Conservation (phyloP, 768 basidiomycete genomes). For the Agrocybe praecox region DNA sequence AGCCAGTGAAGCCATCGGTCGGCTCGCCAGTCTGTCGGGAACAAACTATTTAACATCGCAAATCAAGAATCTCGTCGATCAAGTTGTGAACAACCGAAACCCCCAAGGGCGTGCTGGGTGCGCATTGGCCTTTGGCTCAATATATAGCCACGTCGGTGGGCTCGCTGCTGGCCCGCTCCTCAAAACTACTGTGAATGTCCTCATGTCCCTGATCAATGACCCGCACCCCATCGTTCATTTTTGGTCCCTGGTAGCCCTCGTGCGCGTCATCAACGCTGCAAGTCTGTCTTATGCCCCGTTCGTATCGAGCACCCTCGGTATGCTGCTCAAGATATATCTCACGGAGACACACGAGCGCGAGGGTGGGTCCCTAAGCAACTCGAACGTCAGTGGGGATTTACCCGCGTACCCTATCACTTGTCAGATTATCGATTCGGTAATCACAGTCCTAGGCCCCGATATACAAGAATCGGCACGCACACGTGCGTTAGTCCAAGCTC, state of each 20-base stretch:
- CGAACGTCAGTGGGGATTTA: conserved; percentile 87
- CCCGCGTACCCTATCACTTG: conserved; percentile 93
- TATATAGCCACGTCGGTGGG: conserved; percentile 90
- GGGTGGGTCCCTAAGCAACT: conserved; percentile 80
- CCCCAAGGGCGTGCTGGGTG: conserved; percentile 93
- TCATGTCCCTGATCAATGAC: conserved; percentile 94
- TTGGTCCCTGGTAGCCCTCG: conserved; percentile 86
- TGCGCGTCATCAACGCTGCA: conserved; percentile 87
- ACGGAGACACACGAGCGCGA: conserved; percentile 92
- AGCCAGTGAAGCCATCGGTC: conserved; percentile 88
- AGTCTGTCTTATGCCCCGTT: conserved; percentile 91
- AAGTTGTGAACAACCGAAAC: conserved; percentile 93
- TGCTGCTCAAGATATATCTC: conserved; percentile 89
- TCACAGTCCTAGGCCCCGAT: conserved; percentile 93
- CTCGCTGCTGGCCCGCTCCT: conserved; percentile 93
- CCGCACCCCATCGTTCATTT: conserved; percentile 97
- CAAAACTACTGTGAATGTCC: conserved; percentile 93
- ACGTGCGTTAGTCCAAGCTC: conserved; percentile 77
- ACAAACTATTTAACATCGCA: conserved; percentile 84
- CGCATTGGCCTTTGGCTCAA: conserved; percentile 88
- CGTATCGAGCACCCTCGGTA: conserved; percentile 84
- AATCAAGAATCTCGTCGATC: conserved; percentile 89
- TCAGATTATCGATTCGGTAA: conserved; percentile 89
- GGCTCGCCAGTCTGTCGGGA: conserved; percentile 80
- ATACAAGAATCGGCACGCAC: conserved; percentile 86